Conservation (phyloP, 805 yeast genomes). For the Yamadazyma paraphyllophila region DNA sequence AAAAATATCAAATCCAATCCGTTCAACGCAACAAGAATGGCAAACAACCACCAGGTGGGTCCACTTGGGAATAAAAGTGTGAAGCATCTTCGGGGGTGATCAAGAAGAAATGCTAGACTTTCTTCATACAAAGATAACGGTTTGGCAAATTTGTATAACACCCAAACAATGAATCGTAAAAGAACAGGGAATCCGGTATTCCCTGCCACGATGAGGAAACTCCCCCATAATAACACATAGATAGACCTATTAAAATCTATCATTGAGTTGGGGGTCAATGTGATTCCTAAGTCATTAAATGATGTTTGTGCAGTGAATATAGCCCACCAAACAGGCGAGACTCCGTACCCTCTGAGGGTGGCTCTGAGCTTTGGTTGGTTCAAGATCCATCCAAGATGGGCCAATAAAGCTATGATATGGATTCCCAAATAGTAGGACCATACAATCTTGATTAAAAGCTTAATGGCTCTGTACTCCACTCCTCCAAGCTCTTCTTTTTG, state of each 20-base stretch:
- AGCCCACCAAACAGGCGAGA: conserved; percentile 90
- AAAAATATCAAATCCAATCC: conserved; percentile 77
- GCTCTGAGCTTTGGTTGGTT: conserved; percentile 39
- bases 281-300: conserved; percentile 83
- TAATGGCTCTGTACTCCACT: conserved; percentile 89
- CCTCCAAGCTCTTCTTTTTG: conserved; percentile 97
- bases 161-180: conserved; percentile 80
- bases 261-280: conserved; percentile 83
- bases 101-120: conserved; percentile 79
- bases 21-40: conserved; percentile 70
- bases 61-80: conserved; percentile 86
- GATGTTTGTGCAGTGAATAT: conserved; percentile 76
- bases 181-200: conserved; percentile 93
- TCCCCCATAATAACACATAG: conserved; percentile 60
- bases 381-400: conserved; percentile 63
- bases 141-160: conserved; percentile 62
- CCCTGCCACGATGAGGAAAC: conserved; percentile 81
- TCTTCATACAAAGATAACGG: conserved; percentile 66
- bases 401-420: conserved; percentile 53
- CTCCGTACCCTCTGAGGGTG: conserved; percentile 52
- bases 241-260: conserved; percentile 58
- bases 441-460: conserved; percentile 66
- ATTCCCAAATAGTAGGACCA: conserved; percentile 72
- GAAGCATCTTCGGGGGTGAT: conserved; percentile 96
- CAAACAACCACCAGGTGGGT: conserved; percentile 93